Conservation (phyloP, 805 yeast species). For the Pichia scutulata region DNA sequence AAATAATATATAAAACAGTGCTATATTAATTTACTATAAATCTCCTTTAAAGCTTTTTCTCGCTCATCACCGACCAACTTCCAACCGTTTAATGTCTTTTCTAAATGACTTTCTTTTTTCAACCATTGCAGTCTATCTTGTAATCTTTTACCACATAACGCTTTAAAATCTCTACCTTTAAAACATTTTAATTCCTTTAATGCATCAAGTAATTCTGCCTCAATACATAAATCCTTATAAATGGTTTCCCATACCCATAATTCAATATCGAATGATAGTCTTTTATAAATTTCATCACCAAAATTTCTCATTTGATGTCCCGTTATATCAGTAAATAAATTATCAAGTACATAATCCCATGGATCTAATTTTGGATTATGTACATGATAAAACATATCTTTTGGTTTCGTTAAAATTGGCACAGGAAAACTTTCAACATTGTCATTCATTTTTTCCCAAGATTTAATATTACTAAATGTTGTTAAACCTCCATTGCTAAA, state of each 20-base stretch:
- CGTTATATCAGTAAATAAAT: slow-evolving; percentile 15
- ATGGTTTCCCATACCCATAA: slow-evolving; percentile 19
- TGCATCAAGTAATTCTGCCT: not conserved
- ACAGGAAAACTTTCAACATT: slow-evolving; percentile 7
- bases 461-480: not conserved
- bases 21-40: slow-evolving; percentile 12
- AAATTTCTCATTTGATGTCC: slow-evolving; percentile 19
- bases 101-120: slow-evolving; percentile 13
- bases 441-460: slow-evolving; percentile 5
- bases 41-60: not conserved
- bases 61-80: slow-evolving; percentile 7
- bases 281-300: slow-evolving; percentile 17
- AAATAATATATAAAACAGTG: not conserved
- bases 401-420: slow-evolving; percentile 13
- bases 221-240: slow-evolving; percentile 18
- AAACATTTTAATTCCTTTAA: slow-evolving; percentile 17
- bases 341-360: slow-evolving; percentile 25
- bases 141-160: slow-evolving; percentile 17
- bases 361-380: slow-evolving; percentile 47
- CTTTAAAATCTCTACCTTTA: slow-evolving; percentile 12
- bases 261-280: slow-evolving; percentile 21
- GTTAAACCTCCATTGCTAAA: slow-evolving; percentile 6
- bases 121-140: slow-evolving; percentile 22
- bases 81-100: slow-evolving; percentile 6
- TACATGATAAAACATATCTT: slow-evolving; percentile 34